phyloP scores from a whole-genome alignment of 768 basidiomycete genomes.

The Hysterangium stoloniferum region DNA sequence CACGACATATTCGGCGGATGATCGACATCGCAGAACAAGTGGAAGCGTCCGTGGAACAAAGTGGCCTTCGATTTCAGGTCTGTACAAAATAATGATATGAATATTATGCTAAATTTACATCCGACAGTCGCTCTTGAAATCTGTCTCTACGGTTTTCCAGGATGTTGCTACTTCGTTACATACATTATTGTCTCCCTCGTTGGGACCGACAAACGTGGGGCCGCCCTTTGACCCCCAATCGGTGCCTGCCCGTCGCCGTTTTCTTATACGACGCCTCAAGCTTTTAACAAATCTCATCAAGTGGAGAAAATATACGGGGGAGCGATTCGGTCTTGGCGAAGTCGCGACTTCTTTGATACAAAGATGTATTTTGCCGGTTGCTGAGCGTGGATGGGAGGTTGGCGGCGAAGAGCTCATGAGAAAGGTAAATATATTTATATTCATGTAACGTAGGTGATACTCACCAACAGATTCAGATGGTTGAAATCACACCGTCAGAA shows the following conservation, averaged over 20 bases:
- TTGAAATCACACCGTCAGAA: constrained; percentile 6
- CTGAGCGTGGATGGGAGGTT: constrained; percentile 79
- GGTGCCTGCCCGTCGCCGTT: constrained; percentile 62
- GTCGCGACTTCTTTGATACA: constrained; percentile 51
- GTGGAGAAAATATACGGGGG: constrained; percentile 70
- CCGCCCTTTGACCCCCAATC: constrained; percentile 69
- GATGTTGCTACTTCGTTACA: constrained; percentile 46
- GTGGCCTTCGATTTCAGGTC: constrained; percentile 32
- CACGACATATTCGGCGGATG: constrained; percentile 47
- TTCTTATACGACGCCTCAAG: constrained; percentile 60
- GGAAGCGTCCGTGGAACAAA: constrained; percentile 61
- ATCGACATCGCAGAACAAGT: constrained; percentile 77
- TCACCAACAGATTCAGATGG: neutral
- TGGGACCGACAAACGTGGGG: constrained; percentile 27
- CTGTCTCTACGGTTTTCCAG: constrained; percentile 46
- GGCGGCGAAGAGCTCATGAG: constrained; percentile 62
- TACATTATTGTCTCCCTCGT: constrained; percentile 41
- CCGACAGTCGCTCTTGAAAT: constrained; percentile 48
- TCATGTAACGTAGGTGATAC: too few species aligned
- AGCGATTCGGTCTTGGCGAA: constrained; percentile 46
- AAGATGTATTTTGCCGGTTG: constrained; percentile 53
- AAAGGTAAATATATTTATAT: constrained; percentile 39
- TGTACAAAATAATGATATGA: constrained; percentile 33
- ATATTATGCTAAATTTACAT: constrained; percentile 7
- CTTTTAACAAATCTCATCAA: constrained; percentile 63